Evolutionary conservation across 2,329 filamentous ascomycete species (phyloP).

Genomic region (Pseudocercospora macadamiae): DNA sequence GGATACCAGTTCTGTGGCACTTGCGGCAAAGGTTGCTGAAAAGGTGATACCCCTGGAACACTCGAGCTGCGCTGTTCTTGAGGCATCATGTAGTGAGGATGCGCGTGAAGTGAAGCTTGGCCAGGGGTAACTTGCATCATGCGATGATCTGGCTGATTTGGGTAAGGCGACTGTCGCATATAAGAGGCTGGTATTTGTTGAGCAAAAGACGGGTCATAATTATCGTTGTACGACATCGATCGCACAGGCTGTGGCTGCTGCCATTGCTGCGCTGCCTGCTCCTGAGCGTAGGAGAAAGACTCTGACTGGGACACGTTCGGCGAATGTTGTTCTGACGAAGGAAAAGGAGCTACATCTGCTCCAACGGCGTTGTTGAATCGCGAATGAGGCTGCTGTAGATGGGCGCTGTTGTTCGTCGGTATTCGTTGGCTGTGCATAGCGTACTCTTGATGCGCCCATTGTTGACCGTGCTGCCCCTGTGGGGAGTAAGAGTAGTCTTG

Average conservation of each 20-base stretch:
- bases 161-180: neutral
- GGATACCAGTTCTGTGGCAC: conserved; percentile 10
- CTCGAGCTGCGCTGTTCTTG: conserved; percentile 15
- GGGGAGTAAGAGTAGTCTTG: conserved; percentile 9
- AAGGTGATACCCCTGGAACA: conserved; percentile 7
- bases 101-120: conserved; percentile 1
- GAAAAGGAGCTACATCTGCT: conserved; percentile 19
- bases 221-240: conserved; percentile 13
- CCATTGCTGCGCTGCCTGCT: conserved; percentile 16
- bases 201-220: neutral
- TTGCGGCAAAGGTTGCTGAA: conserved; percentile 7
- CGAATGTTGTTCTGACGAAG: conserved; percentile 10
- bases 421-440: conserved; percentile 7
- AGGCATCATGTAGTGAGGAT: conserved; percentile 13
- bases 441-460: conserved; percentile 10
- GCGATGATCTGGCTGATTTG: neutral
- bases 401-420: conserved; percentile 1
- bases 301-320: conserved; percentile 12
- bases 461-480: neutral
- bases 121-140: neutral
- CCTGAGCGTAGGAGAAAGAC: conserved; percentile 1
- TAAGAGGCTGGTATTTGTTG: conserved; percentile 4
- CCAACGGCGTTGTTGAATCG: conserved; percentile 11
- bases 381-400: conserved; percentile 4
- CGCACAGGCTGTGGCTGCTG: conserved; percentile 7